Base-by-base conservation (phyloP, 768 basidiomycete species). In the Termitomyces sp. region DNA sequence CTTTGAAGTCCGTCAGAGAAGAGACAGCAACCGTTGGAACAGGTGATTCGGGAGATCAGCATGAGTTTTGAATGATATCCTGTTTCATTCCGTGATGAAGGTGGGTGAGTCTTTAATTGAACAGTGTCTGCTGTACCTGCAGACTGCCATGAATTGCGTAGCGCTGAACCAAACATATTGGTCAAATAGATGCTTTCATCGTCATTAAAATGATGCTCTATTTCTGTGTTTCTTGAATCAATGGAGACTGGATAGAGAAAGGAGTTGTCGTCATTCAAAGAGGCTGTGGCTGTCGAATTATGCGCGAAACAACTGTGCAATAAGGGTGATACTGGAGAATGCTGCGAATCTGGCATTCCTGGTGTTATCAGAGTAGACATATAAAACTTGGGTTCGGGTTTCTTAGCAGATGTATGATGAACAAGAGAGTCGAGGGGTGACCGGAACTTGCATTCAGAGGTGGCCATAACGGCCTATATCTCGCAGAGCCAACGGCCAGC, bases 391-490 rank as follows among this genome's bases (percentile, higher is more conserved):
- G 45, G 57, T 42, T 63, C 65, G 46, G 65, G 64, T 60, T 72
- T 75, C 63, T 68, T 76, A 60, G 72, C 72, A 24, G 85, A 85
- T 8, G 82, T 76, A 53, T 72, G 71, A 55, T 79, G 76, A 53
- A 79, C 80, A 46, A 88, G 77, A 2, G 77, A 71, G 40, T 82
- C 78, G 40, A 87, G 73, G 7, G 86, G 86, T 1, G 87, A 88
- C 21, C 59, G 63, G 24, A 62, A 46, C 48, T 60, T 68, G 51
- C 65, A 68, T 26, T 68, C 57, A 1, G 64, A 49, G 7, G 60
- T 40, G 21, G 62, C 50, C 43, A 55, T 46, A 35, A 53, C 53
- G 34, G 19, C 11, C 41, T 6, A 12, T 14, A 12, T 15, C 14
- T 6, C 8, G 21, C 26, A 30, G 55, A 43, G 43, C 34, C 37